Conservation (phyloP, 306 rosid genomes). For the Ceratonia siliqua region DNA sequence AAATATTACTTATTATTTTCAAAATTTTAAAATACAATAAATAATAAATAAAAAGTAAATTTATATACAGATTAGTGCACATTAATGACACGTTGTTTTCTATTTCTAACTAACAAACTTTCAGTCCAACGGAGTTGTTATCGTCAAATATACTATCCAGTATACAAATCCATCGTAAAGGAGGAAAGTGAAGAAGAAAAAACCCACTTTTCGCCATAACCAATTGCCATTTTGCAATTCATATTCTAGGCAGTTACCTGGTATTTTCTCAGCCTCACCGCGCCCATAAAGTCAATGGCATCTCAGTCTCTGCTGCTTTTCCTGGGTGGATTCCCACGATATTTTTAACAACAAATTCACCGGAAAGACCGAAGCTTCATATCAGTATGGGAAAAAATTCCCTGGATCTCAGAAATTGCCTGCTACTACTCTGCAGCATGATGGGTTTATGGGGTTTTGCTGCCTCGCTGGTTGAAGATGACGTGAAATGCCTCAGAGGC, state of each 20-base stretch:
- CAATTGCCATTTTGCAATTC: not conserved
- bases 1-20: too few species aligned
- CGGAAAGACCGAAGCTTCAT: conserved; percentile 29
- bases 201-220: not conserved
- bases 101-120: not conserved
- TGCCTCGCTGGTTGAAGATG: conserved; percentile 52
- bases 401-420: conserved; percentile 3
- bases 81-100: not conserved
- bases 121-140: not conserved
- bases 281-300: conserved; percentile 5
- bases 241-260: not conserved
- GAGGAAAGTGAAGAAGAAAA: not conserved
- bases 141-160: too few species aligned
- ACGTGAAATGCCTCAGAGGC: conserved; percentile 62
- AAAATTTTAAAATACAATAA: too few species aligned
- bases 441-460: conserved; percentile 18
- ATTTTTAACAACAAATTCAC: conserved; percentile 25
- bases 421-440: not conserved
- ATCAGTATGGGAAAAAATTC: not conserved
- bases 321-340: not conserved
- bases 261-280: not conserved
- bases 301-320: not conserved
- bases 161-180: too few species aligned
- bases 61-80: too few species aligned
- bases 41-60: too few species aligned